Conservation (phyloP, 805 yeast genomes). For the Diddensiella transvaalensis region DNA sequence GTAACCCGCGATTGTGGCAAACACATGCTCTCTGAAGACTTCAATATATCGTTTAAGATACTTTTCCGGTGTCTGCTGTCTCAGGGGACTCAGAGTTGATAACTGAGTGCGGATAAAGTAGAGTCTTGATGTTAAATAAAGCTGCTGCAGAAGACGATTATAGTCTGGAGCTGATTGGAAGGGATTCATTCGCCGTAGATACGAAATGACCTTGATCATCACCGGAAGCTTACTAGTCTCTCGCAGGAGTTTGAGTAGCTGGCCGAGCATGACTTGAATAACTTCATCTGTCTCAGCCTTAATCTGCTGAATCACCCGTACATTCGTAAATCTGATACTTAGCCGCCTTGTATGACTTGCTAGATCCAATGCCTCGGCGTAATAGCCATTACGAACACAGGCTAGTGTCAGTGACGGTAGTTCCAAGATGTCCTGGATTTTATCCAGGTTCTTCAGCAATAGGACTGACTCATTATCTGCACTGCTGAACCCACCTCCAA, state of each 20-base stretch:
- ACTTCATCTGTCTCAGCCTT: conserved; percentile 49
- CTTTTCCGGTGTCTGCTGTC: conserved; percentile 50
- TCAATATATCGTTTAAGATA: conserved; percentile 79
- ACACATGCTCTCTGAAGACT: conserved; percentile 77
- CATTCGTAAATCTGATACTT: conserved; percentile 61
- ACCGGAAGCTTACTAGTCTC: conserved; percentile 79
- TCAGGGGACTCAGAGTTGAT: conserved; percentile 53
- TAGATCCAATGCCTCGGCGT: conserved; percentile 84
- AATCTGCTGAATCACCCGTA: conserved; percentile 50
- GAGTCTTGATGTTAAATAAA: conserved; percentile 65
- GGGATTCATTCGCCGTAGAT: conserved; percentile 56
- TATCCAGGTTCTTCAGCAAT: conserved; percentile 50
- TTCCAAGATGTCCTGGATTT: conserved; percentile 73
- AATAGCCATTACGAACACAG: conserved; percentile 83
- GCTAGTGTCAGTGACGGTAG: conserved; percentile 77
- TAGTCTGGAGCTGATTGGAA: conserved; percentile 28
- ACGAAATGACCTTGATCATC: conserved; percentile 71
- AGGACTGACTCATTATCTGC: conserved; percentile 14
- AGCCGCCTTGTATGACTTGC: conserved; percentile 70
- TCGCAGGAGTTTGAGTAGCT: conserved; percentile 62
- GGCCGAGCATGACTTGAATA: conserved; percentile 63
- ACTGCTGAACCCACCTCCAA: no score
- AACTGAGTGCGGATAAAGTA: conserved; percentile 64
- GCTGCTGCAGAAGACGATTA: conserved; percentile 43
- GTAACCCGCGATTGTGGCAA: conserved; percentile 65